phyloP scores from a whole-genome alignment of 768 basidiomycete genomes.

The Pleurotus giganteus region DNA sequence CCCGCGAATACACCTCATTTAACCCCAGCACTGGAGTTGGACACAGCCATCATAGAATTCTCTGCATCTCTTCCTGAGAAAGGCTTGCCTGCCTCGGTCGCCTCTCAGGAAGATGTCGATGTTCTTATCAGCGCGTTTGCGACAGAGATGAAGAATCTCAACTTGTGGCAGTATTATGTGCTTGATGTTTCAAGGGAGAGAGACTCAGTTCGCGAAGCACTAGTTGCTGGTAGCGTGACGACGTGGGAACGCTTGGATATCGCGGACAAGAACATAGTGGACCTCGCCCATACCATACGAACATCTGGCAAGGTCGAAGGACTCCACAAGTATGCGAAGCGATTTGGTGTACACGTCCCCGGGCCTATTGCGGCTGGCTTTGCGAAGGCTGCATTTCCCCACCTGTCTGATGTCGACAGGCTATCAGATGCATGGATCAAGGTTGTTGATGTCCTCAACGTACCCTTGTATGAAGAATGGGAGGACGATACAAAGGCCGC shows the following conservation, averaged over 20 bases:
- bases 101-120: slow-evolving; percentile 66
- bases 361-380: slow-evolving; percentile 69
- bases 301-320: slow-evolving; percentile 53
- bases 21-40: slow-evolving; percentile 88
- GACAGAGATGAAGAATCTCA: slow-evolving; percentile 55
- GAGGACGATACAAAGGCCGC: slow-evolving; percentile 78
- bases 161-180: slow-evolving; percentile 95
- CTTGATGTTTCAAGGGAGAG: slow-evolving; percentile 71
- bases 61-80: slow-evolving; percentile 61
- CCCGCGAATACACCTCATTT: slow-evolving; percentile 91
- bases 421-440: slow-evolving; percentile 72
- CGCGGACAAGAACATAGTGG: slow-evolving; percentile 53
- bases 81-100: slow-evolving; percentile 71
- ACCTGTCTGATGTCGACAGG: slow-evolving; percentile 44
- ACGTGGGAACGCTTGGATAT: slow-evolving; percentile 65
- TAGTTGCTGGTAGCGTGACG: slow-evolving; percentile 42
- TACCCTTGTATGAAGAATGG: slow-evolving; percentile 85
- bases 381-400: slow-evolving; percentile 62
- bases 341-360: slow-evolving; percentile 68
- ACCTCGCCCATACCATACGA: slow-evolving; percentile 66
- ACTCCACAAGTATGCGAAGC: slow-evolving; percentile 56
- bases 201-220: slow-evolving; percentile 50
- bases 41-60: slow-evolving; percentile 81
- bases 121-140: slow-evolving; percentile 62
- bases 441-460: slow-evolving; percentile 85